Evolutionary conservation across 2,329 filamentous ascomycete genomes (phyloP).

Genomic region (Penicillium oxalicum): DNA sequence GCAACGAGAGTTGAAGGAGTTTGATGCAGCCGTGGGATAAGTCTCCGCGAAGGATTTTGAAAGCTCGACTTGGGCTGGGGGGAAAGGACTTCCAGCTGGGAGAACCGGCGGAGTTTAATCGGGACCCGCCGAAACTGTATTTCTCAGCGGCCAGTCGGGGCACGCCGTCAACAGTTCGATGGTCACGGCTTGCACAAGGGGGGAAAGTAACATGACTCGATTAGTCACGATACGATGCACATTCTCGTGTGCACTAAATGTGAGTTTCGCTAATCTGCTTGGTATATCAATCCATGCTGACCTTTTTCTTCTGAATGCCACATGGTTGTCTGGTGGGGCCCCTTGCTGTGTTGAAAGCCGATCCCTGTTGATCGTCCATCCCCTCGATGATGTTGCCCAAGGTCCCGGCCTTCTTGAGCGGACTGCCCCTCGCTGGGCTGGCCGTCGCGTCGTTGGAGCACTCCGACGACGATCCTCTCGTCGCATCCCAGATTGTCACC

Average conservation of each 20-base stretch:
- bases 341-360: neutral
- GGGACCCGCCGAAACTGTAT: too few relatives aligned
- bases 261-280: neutral
- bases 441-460: slow-evolving; percentile 8
- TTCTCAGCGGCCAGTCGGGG: too few relatives aligned
- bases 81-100: too few relatives aligned
- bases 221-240: slow-evolving; percentile 5
- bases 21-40: too few relatives aligned
- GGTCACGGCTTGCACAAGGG: too few relatives aligned
- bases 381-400: slow-evolving; percentile 13
- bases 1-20: too few relatives aligned
- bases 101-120: too few relatives aligned
- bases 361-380: neutral
- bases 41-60: too few relatives aligned
- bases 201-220: slow-evolving; percentile 1
- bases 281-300: slow-evolving; percentile 11
- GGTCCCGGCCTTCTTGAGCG: slow-evolving; percentile 15
- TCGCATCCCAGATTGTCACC: slow-evolving; percentile 30
- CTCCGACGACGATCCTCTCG: slow-evolving; percentile 18
- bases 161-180: too few relatives aligned
- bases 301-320: slow-evolving; percentile 9
- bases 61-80: too few relatives aligned
- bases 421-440: slow-evolving; percentile 18
- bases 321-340: slow-evolving; percentile 16
- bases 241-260: neutral